phyloP scores from a whole-genome alignment of 768 basidiomycete genomes.

The Amanita fuliginea region DNA sequence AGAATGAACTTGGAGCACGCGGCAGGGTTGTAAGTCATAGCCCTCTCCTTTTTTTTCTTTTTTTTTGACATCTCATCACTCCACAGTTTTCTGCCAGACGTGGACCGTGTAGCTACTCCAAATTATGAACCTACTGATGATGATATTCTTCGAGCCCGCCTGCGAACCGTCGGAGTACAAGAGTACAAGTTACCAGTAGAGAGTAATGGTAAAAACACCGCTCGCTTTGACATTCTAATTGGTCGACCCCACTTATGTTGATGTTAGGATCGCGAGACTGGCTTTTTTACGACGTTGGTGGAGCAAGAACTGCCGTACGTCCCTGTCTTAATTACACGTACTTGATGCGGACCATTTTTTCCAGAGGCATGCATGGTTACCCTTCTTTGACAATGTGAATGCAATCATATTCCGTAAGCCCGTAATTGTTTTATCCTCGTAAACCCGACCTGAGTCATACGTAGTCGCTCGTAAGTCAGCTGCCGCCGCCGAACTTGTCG shows the following conservation, averaged over 20 bases:
- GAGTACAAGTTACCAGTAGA: constrained; percentile 53
- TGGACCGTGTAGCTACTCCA: constrained; percentile 42
- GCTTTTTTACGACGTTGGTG: constrained; percentile 64
- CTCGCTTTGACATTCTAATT: background rate
- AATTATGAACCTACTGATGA: constrained; percentile 48
- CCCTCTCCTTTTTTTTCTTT: no score
- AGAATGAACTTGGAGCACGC: constrained; percentile 43
- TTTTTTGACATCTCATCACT: background rate
- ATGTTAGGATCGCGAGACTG: constrained; percentile 36
- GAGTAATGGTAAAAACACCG: background rate
- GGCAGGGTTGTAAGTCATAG: constrained; percentile 45
- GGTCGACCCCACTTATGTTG: background rate
- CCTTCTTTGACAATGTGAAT: constrained; percentile 63
- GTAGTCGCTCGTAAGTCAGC: constrained; percentile 38
- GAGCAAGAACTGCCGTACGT: constrained; percentile 43
- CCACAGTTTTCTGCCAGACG: constrained; percentile 56
- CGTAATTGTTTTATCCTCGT: constrained; percentile 18
- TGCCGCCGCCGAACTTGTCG: background rate
- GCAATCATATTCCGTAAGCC: constrained; percentile 67
- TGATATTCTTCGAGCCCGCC: constrained; percentile 58
- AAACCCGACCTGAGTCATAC: constrained; percentile 11
- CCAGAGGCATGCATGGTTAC: constrained; percentile 62
- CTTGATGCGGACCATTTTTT: background rate
- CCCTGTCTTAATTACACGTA: background rate
- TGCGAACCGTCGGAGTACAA: constrained; percentile 61